These are phyloP conservation scores for Cylindrodendrum hubeiense DNA, from an alignment of 2,329 filamentous ascomycete genomes.

Conservation along the genomic window DNA sequence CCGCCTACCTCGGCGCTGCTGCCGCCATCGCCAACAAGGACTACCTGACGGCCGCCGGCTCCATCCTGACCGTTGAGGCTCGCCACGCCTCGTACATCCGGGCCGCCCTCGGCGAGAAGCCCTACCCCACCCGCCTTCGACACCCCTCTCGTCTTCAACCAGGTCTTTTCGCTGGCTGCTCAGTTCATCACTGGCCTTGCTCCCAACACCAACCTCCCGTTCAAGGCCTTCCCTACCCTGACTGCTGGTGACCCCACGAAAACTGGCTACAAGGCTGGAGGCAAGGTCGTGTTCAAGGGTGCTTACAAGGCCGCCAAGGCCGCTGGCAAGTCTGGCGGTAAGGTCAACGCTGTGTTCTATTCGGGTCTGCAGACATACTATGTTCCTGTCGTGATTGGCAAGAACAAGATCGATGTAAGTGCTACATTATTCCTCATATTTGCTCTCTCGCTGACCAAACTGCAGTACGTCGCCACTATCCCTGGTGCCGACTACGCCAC, in stretches of 20 bases:
- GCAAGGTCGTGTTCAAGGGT: slow-evolving; percentile 18
- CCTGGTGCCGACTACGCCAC: slow-evolving; percentile 24
- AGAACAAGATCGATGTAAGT: slow-evolving; percentile 32
- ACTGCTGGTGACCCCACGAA: slow-evolving; percentile 44
- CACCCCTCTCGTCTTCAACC: slow-evolving; percentile 67
- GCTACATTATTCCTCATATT: slow-evolving; percentile 5
- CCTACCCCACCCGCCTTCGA: slow-evolving; percentile 72
- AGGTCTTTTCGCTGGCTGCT: slow-evolving; percentile 74
- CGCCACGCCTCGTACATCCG: slow-evolving; percentile 74
- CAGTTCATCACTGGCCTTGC: slow-evolving; percentile 69
- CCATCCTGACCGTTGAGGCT: slow-evolving; percentile 73
- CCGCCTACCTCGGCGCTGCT: slow-evolving; percentile 73
- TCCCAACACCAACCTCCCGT: slow-evolving; percentile 69
- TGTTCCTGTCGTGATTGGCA: slow-evolving; percentile 7
- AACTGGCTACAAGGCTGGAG: slow-evolving; percentile 37
- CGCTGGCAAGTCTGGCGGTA: slow-evolving; percentile 13
- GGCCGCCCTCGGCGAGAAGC: slow-evolving; percentile 57
- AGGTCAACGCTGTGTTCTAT: slow-evolving; percentile 28
- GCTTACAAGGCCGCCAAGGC: slow-evolving; percentile 13
- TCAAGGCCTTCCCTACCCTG: slow-evolving; percentile 70
- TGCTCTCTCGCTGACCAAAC: neutral
- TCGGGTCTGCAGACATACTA: slow-evolving; percentile 38
- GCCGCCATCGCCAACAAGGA: slow-evolving; percentile 68
- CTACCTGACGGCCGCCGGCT: slow-evolving; percentile 71
- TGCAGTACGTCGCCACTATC: slow-evolving; percentile 31